Base-by-base conservation (phyloP, 2,329 filamentous ascomycete species). In the Fusarium solani-melongenae region DNA sequence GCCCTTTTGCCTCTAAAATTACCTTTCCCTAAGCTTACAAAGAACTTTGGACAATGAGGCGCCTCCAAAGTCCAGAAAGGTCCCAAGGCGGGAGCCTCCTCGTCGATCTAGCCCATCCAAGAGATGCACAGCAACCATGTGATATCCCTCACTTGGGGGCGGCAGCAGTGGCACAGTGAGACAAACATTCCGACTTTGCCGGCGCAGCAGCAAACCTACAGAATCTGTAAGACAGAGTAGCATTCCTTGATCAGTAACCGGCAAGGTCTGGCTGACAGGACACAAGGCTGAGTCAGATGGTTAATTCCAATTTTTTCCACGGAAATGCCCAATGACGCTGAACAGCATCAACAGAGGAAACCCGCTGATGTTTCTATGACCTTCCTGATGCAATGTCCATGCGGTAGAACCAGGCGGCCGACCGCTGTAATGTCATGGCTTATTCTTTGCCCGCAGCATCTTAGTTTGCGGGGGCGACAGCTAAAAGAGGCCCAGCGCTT, bases 211-310 rank as follows among this genome's bases (percentile, higher is more conserved):
- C 33, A 22, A 10, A 15, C n/a, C 22, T 15, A 8, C 27, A 31
- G 56, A 9, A 7, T 20, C 22, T 39, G 22, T 41, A 38, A 39
- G 56, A 58, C 36, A 58, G 51, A 33, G 51, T 56, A 24, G 22
- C 31, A 31, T 12, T 22, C 55, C n/a, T 2, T 41, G 17, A 31
- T n/a, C 11, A 22, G 5, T 10, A n/a, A 10, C 39, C 12, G 27
- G 41, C 20, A 17, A 46, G 41, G 58, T 11, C 59, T n/a, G 7
- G 14, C 6, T 24, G 12, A 22, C 15, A 12, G 6, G 11, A 20
- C 20, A 62, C n/a, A 20, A 38, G 62, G 67, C 69, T 71, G 69
- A 71, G 57, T 71, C 56, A 71, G 67, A 71, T 49, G 38, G 5
- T 41, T 12, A 46, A 31, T 24, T 38, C 62, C 6, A 29, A 15